Base-by-base conservation (phyloP, 1,139 yeast species). In the Yamadazyma aaseri region DNA sequence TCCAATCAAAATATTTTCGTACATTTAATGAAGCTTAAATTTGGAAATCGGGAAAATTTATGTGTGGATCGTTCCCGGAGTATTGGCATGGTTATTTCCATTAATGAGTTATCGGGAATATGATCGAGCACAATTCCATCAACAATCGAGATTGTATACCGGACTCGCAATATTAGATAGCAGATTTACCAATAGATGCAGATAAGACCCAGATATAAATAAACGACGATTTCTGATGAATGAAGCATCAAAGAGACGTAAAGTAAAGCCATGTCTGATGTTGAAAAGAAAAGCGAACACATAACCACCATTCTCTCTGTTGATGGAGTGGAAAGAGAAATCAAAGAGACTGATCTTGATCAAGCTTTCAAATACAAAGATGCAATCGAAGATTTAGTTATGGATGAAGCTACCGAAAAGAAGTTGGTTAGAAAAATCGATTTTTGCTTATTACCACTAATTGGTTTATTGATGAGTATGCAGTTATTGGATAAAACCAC, bases 401-500 rank as follows among this genome's bases (percentile, higher is more conserved):
- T 50, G 5, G 36, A 32, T 17, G 27, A 32, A n/a, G 31, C 17
- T 7, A 11, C 20, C 6, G 40, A 28, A 35, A 32, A 44, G 24
- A 39, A 28, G 11, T 14, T 49, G 12, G 53, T 37, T 8, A 26
- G 73, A 36, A 81, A 79, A 47, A 73, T 76, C 26, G 85, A 79
- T 49, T 30, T 67, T 8, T 69, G 55, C 42, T 48, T 81, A 40
- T 56, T 76, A 44, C 80, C 85, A 0, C 40, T 79, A 31, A 62
- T 79, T 60, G 71, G 79, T 46, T 41, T 74, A 11, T 51, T 78
- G 17, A 76, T 76, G 54, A 66, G 76, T 6, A 56, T 67, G 26
- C 86, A 79, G 53, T 76, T 69, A 38, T 75, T 80, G 77, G 87
- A 81, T 51, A 81, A 81, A 48, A 56, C 65, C 9, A 60, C 84